These are phyloP conservation scores for Saururus chinensis DNA, from an alignment of 164 flowering plant species.

Conservation along the genomic window DNA sequence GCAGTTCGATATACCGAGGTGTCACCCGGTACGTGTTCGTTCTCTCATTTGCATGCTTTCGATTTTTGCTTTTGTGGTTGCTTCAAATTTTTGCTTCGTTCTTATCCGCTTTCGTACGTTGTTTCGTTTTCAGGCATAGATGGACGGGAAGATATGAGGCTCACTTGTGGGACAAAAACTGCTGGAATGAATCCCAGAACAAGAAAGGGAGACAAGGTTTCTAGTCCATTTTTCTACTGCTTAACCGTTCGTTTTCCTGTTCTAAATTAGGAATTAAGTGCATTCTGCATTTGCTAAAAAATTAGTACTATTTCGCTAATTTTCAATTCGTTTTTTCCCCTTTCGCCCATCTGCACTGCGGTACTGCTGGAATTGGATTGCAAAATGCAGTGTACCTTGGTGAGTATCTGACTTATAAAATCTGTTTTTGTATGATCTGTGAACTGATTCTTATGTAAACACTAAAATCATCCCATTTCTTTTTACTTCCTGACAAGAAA, in stretches of 20 bases:
- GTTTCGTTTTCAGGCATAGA: constrained; percentile 46
- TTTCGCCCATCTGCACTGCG: neutral
- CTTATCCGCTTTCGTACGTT: neutral
- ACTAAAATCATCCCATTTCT: neutral
- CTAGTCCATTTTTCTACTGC: neutral
- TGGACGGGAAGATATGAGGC: constrained; percentile 96
- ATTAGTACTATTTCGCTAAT: neutral
- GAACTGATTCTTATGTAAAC: neutral
- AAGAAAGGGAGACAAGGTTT: constrained; percentile 94
- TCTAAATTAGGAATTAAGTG: too few relatives aligned
- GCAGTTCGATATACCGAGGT: constrained; percentile 88
- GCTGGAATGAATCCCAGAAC: constrained; percentile 83
- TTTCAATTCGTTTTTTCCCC: neutral
- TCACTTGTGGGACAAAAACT: constrained; percentile 92
- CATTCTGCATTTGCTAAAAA: too few relatives aligned
- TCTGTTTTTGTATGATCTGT: neutral
- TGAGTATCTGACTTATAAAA: constrained; percentile 16
- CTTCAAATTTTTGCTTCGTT: too few relatives aligned
- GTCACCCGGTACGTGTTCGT: constrained; percentile 59
- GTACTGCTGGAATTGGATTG: constrained; percentile 12
- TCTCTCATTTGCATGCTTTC: too few relatives aligned
- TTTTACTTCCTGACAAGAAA: neutral
- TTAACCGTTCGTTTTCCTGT: too few relatives aligned
- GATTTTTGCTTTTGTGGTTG: neutral
- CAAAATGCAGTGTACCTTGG: constrained; percentile 62